These are phyloP conservation scores for Penicillium digitatum DNA, from an alignment of 2,329 filamentous ascomycete genomes.

Conservation along the genomic window DNA sequence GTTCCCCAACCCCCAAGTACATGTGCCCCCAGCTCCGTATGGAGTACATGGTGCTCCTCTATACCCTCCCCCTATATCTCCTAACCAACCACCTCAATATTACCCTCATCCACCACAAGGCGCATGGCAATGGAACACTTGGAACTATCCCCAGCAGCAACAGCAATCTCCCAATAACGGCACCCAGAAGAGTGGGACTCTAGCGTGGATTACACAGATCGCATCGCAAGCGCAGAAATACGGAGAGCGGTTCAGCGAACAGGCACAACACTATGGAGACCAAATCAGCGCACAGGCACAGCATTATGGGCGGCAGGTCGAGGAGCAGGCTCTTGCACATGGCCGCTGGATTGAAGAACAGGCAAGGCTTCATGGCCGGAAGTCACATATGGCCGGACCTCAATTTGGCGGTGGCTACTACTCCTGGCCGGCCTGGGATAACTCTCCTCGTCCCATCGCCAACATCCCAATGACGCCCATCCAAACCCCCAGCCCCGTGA, in stretches of 20 bases:
- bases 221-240: constrained; percentile 40
- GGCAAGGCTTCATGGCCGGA: constrained; percentile 29
- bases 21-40: constrained; percentile 10
- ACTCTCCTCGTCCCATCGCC: neutral
- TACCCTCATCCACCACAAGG: constrained; percentile 25
- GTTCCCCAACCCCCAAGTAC: constrained; percentile 8
- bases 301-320: constrained; percentile 37
- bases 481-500: constrained; percentile 3
- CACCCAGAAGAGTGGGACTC: constrained; percentile 26
- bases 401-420: neutral
- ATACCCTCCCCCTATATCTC: constrained; percentile 17
- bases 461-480: neutral
- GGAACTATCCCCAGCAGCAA: constrained; percentile 22
- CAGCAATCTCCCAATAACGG: constrained; percentile 21
- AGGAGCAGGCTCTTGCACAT: constrained; percentile 38
- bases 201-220: constrained; percentile 35
- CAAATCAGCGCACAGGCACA: constrained; percentile 34
- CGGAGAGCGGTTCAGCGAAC: constrained; percentile 36
- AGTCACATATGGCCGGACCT: constrained; percentile 11
- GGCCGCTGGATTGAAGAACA: constrained; percentile 40
- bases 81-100: constrained; percentile 21
- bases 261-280: constrained; percentile 34
- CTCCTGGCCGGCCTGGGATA: constrained; percentile 3
- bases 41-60: constrained; percentile 19
- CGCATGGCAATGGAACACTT: constrained; percentile 30